Conservation (phyloP, 73 alveolate genomes). For the Effrenium voratum region DNA sequence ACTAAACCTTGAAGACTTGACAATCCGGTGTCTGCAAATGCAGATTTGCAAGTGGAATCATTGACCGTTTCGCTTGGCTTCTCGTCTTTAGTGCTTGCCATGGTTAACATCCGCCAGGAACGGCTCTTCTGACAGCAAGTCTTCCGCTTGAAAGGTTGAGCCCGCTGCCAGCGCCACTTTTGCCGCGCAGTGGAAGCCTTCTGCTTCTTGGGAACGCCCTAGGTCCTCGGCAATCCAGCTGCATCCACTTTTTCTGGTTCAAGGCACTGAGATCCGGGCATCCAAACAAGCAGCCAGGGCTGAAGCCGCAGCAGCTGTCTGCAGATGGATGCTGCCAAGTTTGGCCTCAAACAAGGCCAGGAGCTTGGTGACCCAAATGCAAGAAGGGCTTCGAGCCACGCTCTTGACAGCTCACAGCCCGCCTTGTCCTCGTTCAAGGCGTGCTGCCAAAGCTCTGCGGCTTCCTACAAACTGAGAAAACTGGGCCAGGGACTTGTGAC, state of each 20-base stretch:
- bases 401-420: neutral
- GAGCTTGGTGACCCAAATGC: neutral
- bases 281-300: constrained; percentile 72
- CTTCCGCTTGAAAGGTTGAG: neutral
- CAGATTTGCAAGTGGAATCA: too few relatives aligned
- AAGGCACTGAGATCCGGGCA: constrained; percentile 4
- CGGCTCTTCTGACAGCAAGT: too few relatives aligned
- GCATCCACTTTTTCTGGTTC: neutral
- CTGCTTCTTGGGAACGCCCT: constrained; percentile 79
- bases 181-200: constrained; percentile 42
- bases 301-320: constrained; percentile 18
- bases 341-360: neutral
- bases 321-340: constrained; percentile 45
- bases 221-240: constrained; percentile 67
- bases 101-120: too few relatives aligned
- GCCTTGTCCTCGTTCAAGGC: constrained; percentile 61
- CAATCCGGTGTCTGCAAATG: too few relatives aligned
- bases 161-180: constrained; percentile 25
- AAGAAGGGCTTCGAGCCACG: neutral
- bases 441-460: constrained; percentile 12
- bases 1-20: too few relatives aligned
- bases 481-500: neutral
- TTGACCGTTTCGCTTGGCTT: too few relatives aligned
- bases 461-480: constrained; percentile 25
- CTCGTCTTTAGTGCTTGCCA: too few relatives aligned